Evolutionary conservation across 1,284 basidiomycete genomes (phyloP), one percentile per base, ranked within the genome.

Genomic region (Caloboletus firmus): DNA sequence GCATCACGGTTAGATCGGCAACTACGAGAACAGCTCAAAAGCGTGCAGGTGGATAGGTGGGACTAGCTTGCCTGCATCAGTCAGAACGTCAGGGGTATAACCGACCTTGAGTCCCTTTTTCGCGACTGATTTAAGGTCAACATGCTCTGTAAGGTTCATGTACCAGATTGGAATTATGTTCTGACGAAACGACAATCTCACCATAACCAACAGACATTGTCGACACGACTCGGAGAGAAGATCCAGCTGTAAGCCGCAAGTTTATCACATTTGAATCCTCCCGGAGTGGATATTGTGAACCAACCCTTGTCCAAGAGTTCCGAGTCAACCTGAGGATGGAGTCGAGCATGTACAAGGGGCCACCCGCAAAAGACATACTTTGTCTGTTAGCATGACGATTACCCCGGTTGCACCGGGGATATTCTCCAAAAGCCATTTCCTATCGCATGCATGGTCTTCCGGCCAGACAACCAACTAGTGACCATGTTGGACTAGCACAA

Each of bases 151-250:
- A 57, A 32, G 40, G 15, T 26, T 43, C 26, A 41, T 26, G 12
- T 20, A 17, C 15, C 24, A 12, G 15, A 20, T 6, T 20, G 32
- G 20, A 24, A 39, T 15, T 8, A 15, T 18, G 28, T 37, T 32
- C 26, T 12, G n/a, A 39, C 20, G 13, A 40, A 36, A 20, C 17
- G 68, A 26, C 15, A 35, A 5, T 12, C 79, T 58, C 62, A 92
- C 92, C 92, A 68, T 88, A 91, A 37, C 93, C 92, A 18, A 94
- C 92, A 17, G 89, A 91, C 82, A 96, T 91, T 0, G 95, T 98
- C 1, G 93, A 94, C 7, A 98, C 80, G 17, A 90, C 85, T 51
- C 83, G 83, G 13, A 98, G 77, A 46, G 71, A 78, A 0, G 87
- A 75, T 4, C 91, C 89, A 56, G 89, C 91, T 90, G 56, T 1